These are phyloP conservation scores for Debaryomyces maramus DNA, from an alignment of 805 yeast genomes.

Conservation along the genomic window DNA sequence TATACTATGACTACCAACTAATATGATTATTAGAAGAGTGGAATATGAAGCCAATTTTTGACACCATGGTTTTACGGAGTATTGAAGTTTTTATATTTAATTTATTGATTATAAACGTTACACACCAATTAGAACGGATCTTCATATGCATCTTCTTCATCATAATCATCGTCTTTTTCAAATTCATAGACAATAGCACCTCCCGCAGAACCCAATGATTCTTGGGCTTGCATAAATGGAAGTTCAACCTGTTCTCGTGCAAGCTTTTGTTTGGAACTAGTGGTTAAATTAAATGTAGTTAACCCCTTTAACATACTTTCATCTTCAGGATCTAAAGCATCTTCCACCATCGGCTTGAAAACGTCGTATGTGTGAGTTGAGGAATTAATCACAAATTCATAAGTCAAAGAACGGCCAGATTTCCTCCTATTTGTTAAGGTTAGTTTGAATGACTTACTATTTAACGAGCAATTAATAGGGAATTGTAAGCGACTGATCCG, in stretches of 20 bases:
- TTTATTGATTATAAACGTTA: too few relatives aligned
- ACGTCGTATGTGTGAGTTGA: constrained; percentile 41
- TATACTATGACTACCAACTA: too few relatives aligned
- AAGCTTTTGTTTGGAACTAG: constrained; percentile 68
- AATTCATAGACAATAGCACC: constrained; percentile 96
- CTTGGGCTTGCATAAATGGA: constrained; percentile 90
- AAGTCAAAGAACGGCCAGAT: constrained; percentile 75
- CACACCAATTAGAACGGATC: constrained; percentile 85
- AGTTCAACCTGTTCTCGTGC: constrained; percentile 85
- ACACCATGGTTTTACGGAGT: too few relatives aligned
- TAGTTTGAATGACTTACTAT: constrained; percentile 47
- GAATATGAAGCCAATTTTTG: too few relatives aligned
- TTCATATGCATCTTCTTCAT: constrained; percentile 96
- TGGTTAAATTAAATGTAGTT: constrained; percentile 84
- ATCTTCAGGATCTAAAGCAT: constrained; percentile 39
- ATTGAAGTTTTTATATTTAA: too few relatives aligned
- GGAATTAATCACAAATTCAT: constrained; percentile 54
- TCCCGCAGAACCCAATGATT: constrained; percentile 56
- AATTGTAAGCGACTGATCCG: constrained; percentile 41
- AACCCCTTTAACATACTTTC: constrained; percentile 62
- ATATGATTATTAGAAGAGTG: too few relatives aligned
- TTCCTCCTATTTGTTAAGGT: constrained; percentile 70
- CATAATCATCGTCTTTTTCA: constrained; percentile 96
- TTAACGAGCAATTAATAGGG: constrained; percentile 47
- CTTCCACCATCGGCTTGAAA: constrained; percentile 19